Evolutionary conservation across 441 rosid species (phyloP), one percentile per base, ranked within the genome.

Genomic region (Populus hybrid): DNA sequence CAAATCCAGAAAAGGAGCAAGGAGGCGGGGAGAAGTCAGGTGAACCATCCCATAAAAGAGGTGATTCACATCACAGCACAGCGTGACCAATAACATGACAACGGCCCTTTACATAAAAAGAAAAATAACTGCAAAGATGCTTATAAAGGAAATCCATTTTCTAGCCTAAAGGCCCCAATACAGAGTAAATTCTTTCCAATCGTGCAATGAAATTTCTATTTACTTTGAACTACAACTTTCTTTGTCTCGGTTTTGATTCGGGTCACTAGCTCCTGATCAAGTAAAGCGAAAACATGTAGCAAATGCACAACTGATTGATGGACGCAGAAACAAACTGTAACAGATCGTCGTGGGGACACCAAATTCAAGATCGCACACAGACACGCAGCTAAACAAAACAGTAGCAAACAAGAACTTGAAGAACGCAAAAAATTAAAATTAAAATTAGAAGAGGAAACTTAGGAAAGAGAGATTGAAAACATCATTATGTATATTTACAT

Each of bases 401-500:
- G 59, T 16, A 28, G 59, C n/a, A 1, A 18, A 53, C 59, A 50
- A 50, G 59, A 50, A 50, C 61, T 30, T 10, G 4, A 46, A 12
- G 1, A 11, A 12, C 16, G 16, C 16, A 50, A 14, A n/a, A n/a
- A n/a, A n/a, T n/a, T n/a, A 0, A 4, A 3, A 30, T 3, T 30
- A 16, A 16, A 24, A 53, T 26, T 57, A 1, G 67, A 21, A 9
- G 67, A 23, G 42, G 18, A 28, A 19, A 28, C 42, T 65, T 40
- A 69, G 74, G 73, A 35, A 46, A 71, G 4, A 66, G 46, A 76
- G 76, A 74, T 34, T 73, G 79, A 34, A 79, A 81, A 69, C 75
- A 76, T 59, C 46, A 71, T 78, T 67, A 38, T 40, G 69, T 32
- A 79, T 80, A 87, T 83, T 73, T 84, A 82, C 85, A 84, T 68